These are phyloP conservation scores for Goffeauzyma gilvescens DNA, from an alignment of 768 basidiomycete species.

Conservation along the genomic window DNA sequence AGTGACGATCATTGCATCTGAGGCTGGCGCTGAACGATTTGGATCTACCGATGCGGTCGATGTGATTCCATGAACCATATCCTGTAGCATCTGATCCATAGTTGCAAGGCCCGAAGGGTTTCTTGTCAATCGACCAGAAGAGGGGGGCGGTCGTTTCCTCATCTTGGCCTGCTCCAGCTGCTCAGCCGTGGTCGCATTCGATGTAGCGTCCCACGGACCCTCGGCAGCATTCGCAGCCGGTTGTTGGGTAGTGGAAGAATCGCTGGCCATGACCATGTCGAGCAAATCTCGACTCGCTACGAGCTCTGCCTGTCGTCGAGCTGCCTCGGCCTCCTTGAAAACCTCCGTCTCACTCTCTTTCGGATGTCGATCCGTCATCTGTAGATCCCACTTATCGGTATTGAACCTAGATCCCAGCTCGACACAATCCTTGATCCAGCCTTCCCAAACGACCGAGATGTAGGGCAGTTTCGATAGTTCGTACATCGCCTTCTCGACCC, in stretches of 20 bases:
- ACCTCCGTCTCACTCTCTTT: not conserved
- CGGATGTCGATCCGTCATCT: too few relatives aligned
- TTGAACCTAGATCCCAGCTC: conserved; percentile 45
- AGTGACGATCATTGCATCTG: not conserved
- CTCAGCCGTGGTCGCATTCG: conserved; percentile 2
- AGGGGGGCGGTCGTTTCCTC: conserved; percentile 16
- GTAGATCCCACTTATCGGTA: conserved; percentile 28
- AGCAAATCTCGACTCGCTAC: not conserved
- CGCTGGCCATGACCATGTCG: conserved; percentile 17
- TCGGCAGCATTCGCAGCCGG: not conserved
- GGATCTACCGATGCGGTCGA: too few relatives aligned
- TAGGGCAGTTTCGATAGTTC: too few relatives aligned
- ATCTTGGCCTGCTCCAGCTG: conserved; percentile 20
- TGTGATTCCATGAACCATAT: not conserved
- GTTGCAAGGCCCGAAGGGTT: not conserved
- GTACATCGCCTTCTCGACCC: too few relatives aligned
- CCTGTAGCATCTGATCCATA: not conserved
- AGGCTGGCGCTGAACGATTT: too few relatives aligned
- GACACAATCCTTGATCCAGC: conserved; percentile 90
- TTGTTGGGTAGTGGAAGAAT: not conserved
- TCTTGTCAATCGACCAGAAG: too few relatives aligned
- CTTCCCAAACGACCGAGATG: conserved; percentile 57
- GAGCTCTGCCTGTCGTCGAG: not conserved
- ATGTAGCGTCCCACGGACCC: not conserved
- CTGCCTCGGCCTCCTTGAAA: not conserved